Evolutionary conservation across 768 basidiomycete species (phyloP), one percentile per base, ranked within the genome.

Genomic region (Suillus luteus): DNA sequence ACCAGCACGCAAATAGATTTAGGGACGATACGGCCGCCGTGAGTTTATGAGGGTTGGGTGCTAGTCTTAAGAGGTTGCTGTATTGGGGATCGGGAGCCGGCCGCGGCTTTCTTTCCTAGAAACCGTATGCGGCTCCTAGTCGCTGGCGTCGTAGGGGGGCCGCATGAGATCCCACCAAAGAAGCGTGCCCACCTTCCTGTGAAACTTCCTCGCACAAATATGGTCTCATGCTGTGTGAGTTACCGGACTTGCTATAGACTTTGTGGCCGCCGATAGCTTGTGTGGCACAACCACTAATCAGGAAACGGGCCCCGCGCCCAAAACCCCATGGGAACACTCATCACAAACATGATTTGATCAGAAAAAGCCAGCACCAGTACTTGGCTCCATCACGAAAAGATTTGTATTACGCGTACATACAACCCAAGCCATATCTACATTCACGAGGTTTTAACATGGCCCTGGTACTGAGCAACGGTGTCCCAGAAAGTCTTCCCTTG

Each of bases 401-500:
- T n/a, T 62, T 19, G 5, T 11, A 60, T 62, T 44, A 44, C 60
- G 27, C 55, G 27, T 22, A 46, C 49, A 51, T 33, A 63, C 54
- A 49, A 61, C 27, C 46, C 40, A 31, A 43, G 22, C 33, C 4
- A 33, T 24, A 35, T 31, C 9, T 54, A 22, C n/a, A 8, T 3
- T 8, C 7, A 38, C 17, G 43, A 62, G 43, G 73, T 72, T 60
- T 67, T 64, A 62, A 67, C 51, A 49, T 31, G 33, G 5, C 67
- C 68, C 22, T 74, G 65, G 63, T 75, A 71, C 71, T 77, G 81
- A 65, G 81, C 66, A 24, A 86, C 78, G 43, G 68, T 74, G 55
- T 84, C 80, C 71, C 80, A 85, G 76, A 89, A 89, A 14, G 73
- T 62, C 67, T 81, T 80, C 22, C 88, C 88, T 64, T 90, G 88